phyloP scores from a whole-genome alignment of 2,329 filamentous ascomycete genomes.

The Hypoxylon sp. region DNA sequence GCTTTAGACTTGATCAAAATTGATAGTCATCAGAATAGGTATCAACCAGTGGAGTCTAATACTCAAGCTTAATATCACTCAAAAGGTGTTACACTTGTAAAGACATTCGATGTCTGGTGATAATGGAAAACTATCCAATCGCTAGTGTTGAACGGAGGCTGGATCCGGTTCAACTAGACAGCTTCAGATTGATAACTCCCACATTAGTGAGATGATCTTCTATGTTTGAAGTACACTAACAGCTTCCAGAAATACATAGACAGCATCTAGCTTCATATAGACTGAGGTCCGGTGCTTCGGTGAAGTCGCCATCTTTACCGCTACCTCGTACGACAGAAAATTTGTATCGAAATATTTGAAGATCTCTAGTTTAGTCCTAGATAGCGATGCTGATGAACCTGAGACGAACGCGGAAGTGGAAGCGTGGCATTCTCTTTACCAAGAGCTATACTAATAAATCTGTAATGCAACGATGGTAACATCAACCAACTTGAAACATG shows the following conservation, averaged over 20 bases:
- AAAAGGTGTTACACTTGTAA: not conserved
- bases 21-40: too few relatives aligned
- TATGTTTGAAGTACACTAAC: constrained; percentile 2
- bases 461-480: constrained; percentile 10
- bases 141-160: not conserved
- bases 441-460: constrained; percentile 4
- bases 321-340: not conserved
- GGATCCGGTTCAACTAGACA: too few relatives aligned
- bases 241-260: constrained; percentile 11
- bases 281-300: not conserved
- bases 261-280: not conserved
- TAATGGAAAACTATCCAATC: not conserved
- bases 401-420: too few relatives aligned
- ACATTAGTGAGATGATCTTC: constrained; percentile 1
- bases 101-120: constrained; percentile 1
- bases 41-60: too few relatives aligned
- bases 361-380: too few relatives aligned
- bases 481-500: constrained; percentile 28
- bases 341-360: too few relatives aligned
- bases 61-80: not conserved
- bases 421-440: too few relatives aligned
- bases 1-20: too few relatives aligned
- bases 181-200: not conserved
- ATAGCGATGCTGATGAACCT: too few relatives aligned
- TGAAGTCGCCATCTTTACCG: not conserved